Base-by-base conservation (phyloP, 176 grass and related monocot genomes). In the Rhynchospora pubera region DNA sequence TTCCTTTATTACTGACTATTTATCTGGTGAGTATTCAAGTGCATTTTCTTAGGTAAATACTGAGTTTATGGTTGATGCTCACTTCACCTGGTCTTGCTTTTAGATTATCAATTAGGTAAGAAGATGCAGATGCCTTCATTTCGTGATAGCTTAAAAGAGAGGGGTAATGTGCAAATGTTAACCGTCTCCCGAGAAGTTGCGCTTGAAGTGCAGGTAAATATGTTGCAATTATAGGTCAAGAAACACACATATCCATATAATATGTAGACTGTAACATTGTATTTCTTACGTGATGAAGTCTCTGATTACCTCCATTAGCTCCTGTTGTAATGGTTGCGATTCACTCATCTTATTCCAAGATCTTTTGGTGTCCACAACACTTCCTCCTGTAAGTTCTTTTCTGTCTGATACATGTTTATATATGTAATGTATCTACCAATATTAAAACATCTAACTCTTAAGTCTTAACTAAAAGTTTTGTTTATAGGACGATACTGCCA, bases 1-100 rank as follows among this genome's bases (percentile, higher is more conserved):
- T 45, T 91, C 91, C 50, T 99, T 99, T 87, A 57, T 99, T 71
- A 88, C 85, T 52, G 96, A 99, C 85, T 99, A 99, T 95, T 89
- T 99, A 57, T 88, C 92, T 45, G 92, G 96, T 95, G 59, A 59
- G 88, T 85, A 28, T 83, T 34, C 21, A 74, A 6, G 55, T 81
- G 65, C 16, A 39, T 39, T 39, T 81, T 81, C 58, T 81, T 65
- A 28, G 14, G n/a, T 65, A 64, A 23, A 42, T 79, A 10, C 1
- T n/a, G 9, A 62, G 34, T 80, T 61, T 44, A 61, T 74, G 55
- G 63, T 45, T 1, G 14, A 69, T 46, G 63, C 12, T 81, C 28
- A 84, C 65, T 52, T 6, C 50, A 32, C 69, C n/a, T 60, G 56
- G 30, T 65, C 62, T 50, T 88, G 46, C n/a, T 42, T 83, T 9